Percentiles rank a stretch among this genome's conserved stretches.
Evolutionary conservation across 495 filamentous ascomycete genomes (phyloP).

Genomic region (Copromyces sp.): DNA sequence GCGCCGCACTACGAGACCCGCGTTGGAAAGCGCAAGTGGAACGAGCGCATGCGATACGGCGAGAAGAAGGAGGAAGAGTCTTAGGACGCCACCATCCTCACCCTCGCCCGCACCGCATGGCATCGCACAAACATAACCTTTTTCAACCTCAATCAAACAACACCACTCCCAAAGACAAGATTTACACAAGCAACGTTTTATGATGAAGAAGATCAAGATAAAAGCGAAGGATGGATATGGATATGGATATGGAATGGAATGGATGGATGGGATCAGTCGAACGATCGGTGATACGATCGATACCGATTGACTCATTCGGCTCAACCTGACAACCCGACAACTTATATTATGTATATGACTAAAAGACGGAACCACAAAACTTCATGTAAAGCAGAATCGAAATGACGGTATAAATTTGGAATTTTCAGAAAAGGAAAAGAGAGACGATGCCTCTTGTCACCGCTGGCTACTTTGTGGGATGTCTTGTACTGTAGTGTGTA

Average conservation of each 20-base stretch:
- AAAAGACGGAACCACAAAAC: background rate
- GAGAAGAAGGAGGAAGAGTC: constrained; percentile 31
- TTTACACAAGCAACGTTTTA: background rate
- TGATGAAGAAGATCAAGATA: background rate
- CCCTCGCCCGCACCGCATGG: background rate
- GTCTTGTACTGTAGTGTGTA: background rate
- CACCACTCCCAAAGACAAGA: background rate
- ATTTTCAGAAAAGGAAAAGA: background rate
- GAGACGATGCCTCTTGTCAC: background rate
- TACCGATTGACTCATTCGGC: background rate
- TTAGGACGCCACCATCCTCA: background rate
- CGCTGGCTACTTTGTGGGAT: background rate
- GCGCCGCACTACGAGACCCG: constrained; percentile 85
- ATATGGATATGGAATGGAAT: background rate
- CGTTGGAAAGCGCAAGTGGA: constrained; percentile 75
- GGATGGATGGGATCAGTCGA: background rate
- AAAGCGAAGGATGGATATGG: background rate
- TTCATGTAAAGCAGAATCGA: background rate
- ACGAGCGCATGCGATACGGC: constrained; percentile 45
- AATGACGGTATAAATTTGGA: background rate
- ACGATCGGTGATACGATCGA: background rate
- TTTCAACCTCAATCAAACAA: background rate
- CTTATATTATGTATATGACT: background rate
- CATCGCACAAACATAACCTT: background rate
- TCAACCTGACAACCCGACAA: background rate